Evolutionary conservation across 768 basidiomycete genomes (phyloP).

Genomic region (Hericium alpestre): DNA sequence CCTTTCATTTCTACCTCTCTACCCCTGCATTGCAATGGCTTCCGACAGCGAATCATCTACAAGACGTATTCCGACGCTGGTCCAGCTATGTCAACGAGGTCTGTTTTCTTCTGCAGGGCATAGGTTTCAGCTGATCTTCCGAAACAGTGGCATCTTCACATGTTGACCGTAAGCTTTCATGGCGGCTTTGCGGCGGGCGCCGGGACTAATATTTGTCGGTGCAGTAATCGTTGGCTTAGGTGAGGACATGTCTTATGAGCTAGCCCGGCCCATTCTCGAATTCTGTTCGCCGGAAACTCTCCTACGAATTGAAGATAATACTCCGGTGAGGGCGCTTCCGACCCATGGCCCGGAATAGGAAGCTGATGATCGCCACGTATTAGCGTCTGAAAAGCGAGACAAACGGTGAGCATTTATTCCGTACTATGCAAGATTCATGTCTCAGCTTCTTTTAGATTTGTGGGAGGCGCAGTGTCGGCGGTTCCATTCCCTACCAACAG

Average conservation of each 20-base stretch:
- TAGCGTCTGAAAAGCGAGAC: conserved; percentile 1
- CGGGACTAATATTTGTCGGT: not conserved
- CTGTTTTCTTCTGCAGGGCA: conserved; percentile 15
- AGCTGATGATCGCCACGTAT: too few species aligned
- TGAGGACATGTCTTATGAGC: conserved; percentile 42
- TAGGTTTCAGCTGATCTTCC: conserved; percentile 1
- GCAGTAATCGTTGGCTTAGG: conserved; percentile 59
- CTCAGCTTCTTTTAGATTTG: conserved; percentile 8
- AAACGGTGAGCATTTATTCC: conserved; percentile 6
- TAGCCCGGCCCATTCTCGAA: conserved; percentile 66
- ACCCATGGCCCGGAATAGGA: too few species aligned
- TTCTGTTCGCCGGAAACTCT: conserved; percentile 65
- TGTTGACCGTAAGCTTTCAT: conserved; percentile 44
- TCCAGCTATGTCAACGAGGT: conserved; percentile 68
- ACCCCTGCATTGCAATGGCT: not conserved
- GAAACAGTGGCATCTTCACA: conserved; percentile 45
- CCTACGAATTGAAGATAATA: conserved; percentile 52
- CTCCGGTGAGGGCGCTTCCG: conserved; percentile 43
- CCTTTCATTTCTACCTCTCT: too few species aligned
- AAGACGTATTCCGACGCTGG: conserved; percentile 22
- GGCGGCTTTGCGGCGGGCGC: not conserved
- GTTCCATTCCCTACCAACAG: conserved; percentile 1
- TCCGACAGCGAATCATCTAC: not conserved
- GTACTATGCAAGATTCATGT: not conserved
- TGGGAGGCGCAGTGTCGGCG: conserved; percentile 13